Percentiles rank a stretch among this genome's conserved stretches.
phyloP scores from a whole-genome alignment of 2,329 filamentous ascomycete species.

The Talaromyces sp. region DNA sequence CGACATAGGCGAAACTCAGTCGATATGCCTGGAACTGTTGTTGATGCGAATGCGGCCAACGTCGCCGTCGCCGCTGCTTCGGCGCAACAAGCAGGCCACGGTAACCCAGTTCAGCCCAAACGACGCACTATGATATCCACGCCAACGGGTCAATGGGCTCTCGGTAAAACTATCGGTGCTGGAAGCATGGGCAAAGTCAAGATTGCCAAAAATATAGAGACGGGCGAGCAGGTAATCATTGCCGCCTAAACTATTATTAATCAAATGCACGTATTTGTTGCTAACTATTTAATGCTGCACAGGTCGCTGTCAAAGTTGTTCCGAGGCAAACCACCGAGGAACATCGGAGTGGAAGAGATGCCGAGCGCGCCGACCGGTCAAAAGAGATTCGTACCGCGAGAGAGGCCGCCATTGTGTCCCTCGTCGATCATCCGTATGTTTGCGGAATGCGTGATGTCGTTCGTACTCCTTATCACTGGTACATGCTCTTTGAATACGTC shows the following conservation, averaged over 20 bases:
- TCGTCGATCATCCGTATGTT: slow-evolving; percentile 92
- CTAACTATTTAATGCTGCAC: slow-evolving; percentile 5
- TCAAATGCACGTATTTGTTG: background rate
- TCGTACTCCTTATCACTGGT: slow-evolving; percentile 97
- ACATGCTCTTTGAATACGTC: slow-evolving; percentile 99
- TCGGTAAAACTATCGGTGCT: slow-evolving; percentile 95
- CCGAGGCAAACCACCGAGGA: slow-evolving; percentile 87
- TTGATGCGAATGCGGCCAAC: slow-evolving; percentile 53
- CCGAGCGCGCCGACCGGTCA: slow-evolving; percentile 88
- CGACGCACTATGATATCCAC: slow-evolving; percentile 81
- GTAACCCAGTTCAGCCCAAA: slow-evolving; percentile 41
- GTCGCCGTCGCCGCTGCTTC: slow-evolving; percentile 54
- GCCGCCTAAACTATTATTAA: background rate
- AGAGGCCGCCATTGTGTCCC: slow-evolving; percentile 92
- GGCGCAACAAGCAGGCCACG: slow-evolving; percentile 47
- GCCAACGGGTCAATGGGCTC: slow-evolving; percentile 84
- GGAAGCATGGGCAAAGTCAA: slow-evolving; percentile 99
- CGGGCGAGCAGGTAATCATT: slow-evolving; percentile 75
- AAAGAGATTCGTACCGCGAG: slow-evolving; percentile 94
- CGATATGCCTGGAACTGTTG: slow-evolving; percentile 48
- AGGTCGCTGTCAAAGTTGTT: slow-evolving; percentile 97
- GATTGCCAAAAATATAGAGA: slow-evolving; percentile 83
- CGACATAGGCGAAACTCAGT: slow-evolving; percentile 43
- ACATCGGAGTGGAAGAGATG: slow-evolving; percentile 66
- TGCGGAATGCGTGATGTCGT: slow-evolving; percentile 94